phyloP scores from a whole-genome alignment of 805 yeast genomes.

The Yarrowia divulgata region DNA sequence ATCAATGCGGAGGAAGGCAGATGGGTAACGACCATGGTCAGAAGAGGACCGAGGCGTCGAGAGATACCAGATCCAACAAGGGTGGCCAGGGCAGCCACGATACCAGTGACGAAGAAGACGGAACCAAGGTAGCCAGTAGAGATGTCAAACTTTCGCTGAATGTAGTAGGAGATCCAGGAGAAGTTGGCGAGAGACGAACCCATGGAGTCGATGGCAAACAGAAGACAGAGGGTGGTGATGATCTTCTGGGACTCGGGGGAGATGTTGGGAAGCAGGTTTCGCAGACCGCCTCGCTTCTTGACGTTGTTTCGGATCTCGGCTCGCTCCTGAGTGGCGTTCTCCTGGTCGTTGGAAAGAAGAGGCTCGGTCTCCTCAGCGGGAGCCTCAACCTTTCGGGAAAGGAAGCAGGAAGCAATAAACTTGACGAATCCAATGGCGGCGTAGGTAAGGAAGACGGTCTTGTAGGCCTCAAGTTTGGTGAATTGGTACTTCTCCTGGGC shows the following conservation, averaged over 20 bases:
- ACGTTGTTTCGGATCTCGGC: slow-evolving; percentile 27
- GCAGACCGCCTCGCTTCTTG: slow-evolving; percentile 19
- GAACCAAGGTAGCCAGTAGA: slow-evolving; percentile 68
- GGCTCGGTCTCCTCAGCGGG: slow-evolving; percentile 39
- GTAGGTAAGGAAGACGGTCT: slow-evolving; percentile 62
- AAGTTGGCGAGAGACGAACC: slow-evolving; percentile 84
- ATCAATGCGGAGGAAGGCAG: slow-evolving; percentile 75
- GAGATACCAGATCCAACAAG: slow-evolving; percentile 56
- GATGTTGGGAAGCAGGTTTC: slow-evolving; percentile 43
- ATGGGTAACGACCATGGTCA: slow-evolving; percentile 75
- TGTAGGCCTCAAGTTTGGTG: slow-evolving; percentile 53
- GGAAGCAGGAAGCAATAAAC: slow-evolving; percentile 54
- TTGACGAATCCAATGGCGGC: slow-evolving; percentile 60
- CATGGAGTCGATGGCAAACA: slow-evolving; percentile 80
- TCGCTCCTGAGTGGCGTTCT: slow-evolving; percentile 17
- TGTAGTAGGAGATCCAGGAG: slow-evolving; percentile 84
- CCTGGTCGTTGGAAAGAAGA: slow-evolving; percentile 37
- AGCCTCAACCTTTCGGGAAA: slow-evolving; percentile 51
- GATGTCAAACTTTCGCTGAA: slow-evolving; percentile 62
- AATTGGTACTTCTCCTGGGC: slow-evolving; percentile 40
- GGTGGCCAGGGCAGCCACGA: slow-evolving; percentile 67
- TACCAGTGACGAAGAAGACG: slow-evolving; percentile 69
- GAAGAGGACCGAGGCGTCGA: slow-evolving; percentile 73
- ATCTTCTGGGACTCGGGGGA: slow-evolving; percentile 45
- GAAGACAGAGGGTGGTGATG: slow-evolving; percentile 46